phyloP scores from a whole-genome alignment of 208 protist species.

The Trypanosoma melophagium region DNA sequence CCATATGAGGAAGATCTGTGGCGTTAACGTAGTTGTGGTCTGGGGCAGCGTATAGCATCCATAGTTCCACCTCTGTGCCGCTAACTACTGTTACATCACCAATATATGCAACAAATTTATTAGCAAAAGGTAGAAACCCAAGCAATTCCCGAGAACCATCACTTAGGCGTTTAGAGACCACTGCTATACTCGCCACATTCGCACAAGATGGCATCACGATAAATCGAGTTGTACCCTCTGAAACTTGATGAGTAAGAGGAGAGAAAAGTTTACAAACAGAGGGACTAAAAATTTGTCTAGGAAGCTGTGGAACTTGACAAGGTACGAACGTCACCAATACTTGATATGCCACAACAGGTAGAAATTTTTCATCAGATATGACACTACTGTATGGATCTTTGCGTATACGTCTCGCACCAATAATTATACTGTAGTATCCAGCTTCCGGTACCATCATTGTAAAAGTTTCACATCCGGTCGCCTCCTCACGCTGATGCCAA shows the following conservation, averaged over 20 bases:
- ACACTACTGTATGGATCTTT: slow-evolving; percentile 60
- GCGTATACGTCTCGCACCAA: slow-evolving; percentile 70
- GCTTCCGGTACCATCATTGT: slow-evolving; percentile 73
- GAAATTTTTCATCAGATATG: slow-evolving; percentile 52
- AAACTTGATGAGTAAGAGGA: slow-evolving; percentile 52
- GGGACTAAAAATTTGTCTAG: slow-evolving; percentile 73
- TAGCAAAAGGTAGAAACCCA: slow-evolving; percentile 55
- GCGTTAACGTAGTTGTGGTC: slow-evolving; percentile 73
- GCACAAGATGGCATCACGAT: slow-evolving; percentile 81
- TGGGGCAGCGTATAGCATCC: slow-evolving; percentile 79
- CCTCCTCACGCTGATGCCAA: slow-evolving; percentile 82
- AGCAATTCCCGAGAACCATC: slow-evolving; percentile 37
- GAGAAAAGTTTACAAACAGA: slow-evolving; percentile 68
- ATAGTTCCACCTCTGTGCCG: slow-evolving; percentile 62
- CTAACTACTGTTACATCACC: slow-evolving; percentile 39
- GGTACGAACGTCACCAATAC: slow-evolving; percentile 75
- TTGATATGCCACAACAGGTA: slow-evolving; percentile 69
- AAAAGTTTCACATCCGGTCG: slow-evolving; percentile 60
- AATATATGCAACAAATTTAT: slow-evolving; percentile 42
- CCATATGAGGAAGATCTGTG: slow-evolving; percentile 27
- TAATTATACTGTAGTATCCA: slow-evolving; percentile 70
- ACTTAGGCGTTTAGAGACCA: slow-evolving; percentile 33
- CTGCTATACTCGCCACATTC: slow-evolving; percentile 72
- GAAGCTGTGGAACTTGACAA: slow-evolving; percentile 47
- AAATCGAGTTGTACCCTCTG: slow-evolving; percentile 45